phyloP scores from a whole-genome alignment of 2,329 filamentous ascomycete species.

The Hypoxylon sp. region DNA sequence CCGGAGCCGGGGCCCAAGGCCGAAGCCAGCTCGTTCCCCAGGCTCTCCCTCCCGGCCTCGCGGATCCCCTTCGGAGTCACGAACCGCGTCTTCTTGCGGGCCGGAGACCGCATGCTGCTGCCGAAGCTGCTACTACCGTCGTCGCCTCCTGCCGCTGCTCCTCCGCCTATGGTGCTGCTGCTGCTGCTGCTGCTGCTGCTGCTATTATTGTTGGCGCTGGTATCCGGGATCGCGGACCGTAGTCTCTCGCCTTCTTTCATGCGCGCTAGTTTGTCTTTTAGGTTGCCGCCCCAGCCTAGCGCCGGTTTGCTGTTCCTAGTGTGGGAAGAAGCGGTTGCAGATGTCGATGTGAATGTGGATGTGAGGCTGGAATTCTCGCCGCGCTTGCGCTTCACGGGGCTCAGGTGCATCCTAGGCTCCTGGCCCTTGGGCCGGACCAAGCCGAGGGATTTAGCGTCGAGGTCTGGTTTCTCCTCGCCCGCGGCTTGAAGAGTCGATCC shows the following conservation, averaged over 20 bases:
- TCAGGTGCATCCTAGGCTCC: constrained; percentile 67
- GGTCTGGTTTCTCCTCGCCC: constrained; percentile 54
- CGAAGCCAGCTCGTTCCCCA: constrained; percentile 66
- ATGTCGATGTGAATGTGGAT: constrained; percentile 18
- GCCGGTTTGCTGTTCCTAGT: constrained; percentile 35
- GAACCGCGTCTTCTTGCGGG: constrained; percentile 83
- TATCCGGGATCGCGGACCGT: constrained; percentile 11
- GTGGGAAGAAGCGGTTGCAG: constrained; percentile 27
- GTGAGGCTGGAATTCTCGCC: constrained; percentile 65
- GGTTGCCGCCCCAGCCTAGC: constrained; percentile 71
- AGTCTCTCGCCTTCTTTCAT: constrained; percentile 75
- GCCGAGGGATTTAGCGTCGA: constrained; percentile 63
- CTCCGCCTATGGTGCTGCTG: neutral
- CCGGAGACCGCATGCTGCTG: constrained; percentile 60
- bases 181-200: neutral
- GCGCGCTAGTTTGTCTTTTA: constrained; percentile 70
- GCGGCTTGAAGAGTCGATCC: constrained; percentile 53
- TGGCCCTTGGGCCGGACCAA: constrained; percentile 58
- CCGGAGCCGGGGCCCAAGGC: neutral
- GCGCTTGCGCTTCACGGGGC: constrained; percentile 74
- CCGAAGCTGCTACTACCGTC: constrained; percentile 45
- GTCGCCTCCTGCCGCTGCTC: neutral
- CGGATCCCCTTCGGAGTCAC: constrained; percentile 83
- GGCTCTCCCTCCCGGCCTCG: constrained; percentile 81
- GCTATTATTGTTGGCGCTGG: neutral